Evolutionary conservation across 495 filamentous ascomycete genomes (phyloP).

Genomic region (Massariosphaeria phaeospora): DNA sequence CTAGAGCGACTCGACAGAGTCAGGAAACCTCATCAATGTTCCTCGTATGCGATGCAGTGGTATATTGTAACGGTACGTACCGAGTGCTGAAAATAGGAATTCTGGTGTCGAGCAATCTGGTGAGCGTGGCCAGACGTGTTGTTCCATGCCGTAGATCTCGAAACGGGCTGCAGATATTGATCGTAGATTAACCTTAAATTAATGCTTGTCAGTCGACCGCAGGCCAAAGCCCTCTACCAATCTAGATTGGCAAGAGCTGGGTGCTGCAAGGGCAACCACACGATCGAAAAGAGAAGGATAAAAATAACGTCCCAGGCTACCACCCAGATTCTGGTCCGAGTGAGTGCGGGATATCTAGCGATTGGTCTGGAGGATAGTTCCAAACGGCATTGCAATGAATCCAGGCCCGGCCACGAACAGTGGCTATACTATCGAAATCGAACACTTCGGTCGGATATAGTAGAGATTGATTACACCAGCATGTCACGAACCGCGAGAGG

Average conservation of each 20-base stretch:
- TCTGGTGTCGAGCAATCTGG: slow-evolving; percentile 2
- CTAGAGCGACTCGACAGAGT: not conserved
- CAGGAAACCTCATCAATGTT: slow-evolving; percentile 24
- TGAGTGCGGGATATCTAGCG: slow-evolving; percentile 4
- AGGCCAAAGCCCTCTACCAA: not conserved
- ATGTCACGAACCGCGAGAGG: slow-evolving; percentile 6
- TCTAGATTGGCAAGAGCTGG: slow-evolving; percentile 18
- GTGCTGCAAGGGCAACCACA: slow-evolving; percentile 27
- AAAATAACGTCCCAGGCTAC: slow-evolving; percentile 26
- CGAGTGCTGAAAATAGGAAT: slow-evolving; percentile 33
- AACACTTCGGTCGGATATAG: slow-evolving; percentile 12
- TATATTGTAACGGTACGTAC: slow-evolving; percentile 29
- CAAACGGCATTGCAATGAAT: slow-evolving; percentile 19
- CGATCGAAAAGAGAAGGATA: slow-evolving; percentile 10
- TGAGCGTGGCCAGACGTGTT: slow-evolving; percentile 13
- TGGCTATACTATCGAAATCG: slow-evolving; percentile 7
- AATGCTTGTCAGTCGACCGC: slow-evolving; percentile 31
- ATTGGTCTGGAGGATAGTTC: slow-evolving; percentile 6
- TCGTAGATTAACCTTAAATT: slow-evolving; percentile 38
- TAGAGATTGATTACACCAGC: slow-evolving; percentile 28
- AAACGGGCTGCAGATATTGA: slow-evolving; percentile 33
- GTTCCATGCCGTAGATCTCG: slow-evolving; percentile 30
- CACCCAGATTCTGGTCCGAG: slow-evolving; percentile 17
- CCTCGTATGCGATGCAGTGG: slow-evolving; percentile 25
- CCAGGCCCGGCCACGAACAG: slow-evolving; percentile 18